Base-by-base conservation (phyloP, 2,329 filamentous ascomycete genomes). In the Neurospora sp. region DNA sequence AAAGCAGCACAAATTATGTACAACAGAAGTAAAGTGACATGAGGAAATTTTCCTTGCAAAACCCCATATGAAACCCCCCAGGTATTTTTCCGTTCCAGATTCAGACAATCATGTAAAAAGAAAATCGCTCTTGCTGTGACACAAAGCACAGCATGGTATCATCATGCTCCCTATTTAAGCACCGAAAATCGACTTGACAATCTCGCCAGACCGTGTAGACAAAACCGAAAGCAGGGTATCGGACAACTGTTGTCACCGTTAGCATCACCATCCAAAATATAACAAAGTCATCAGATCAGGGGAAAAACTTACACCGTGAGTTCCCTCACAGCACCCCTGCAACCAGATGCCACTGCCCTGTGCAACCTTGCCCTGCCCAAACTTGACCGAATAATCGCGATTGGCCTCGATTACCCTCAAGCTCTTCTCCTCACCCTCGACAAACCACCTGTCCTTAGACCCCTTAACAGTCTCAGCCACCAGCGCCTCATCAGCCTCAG, bases 311-410 rank as follows among this genome's bases (percentile, higher is more conserved):
- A 95, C 91, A 71, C 95, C 95, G 80, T 98, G 95, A 40, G 93
- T 97, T 72, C 86, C 89, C 83, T 98, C 94, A 78, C 93, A 96
- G 82, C 94, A 97, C 39, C 95, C 95, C 79, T 98, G 96, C 75
- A 98, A 84, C 91, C 92, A 98, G 71, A 98, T 85, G 3, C 94
- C 94, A 15, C 93, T 91, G 66, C 90, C 88, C 0, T 85, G 78
- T n/a, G 88, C 86, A 40, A 98, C 90, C 67, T 86, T 84, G 38
- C 87, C 89, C 1, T 86, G 82, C 67, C 87, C 84, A 78, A 96
- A 93, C 71, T 89, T 82, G 67, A 97, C 87, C 68, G 86, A 86
- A 80, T 98, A 98, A 78, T 97, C 88, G 68, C 95, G 87, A 39
- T 84, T 84, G 1, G 97, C 91, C 17, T 84, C 84, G 81, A 93